Evolutionary conservation across 768 basidiomycete species (phyloP).

Genomic region (Hemileccinum rubropunctum): DNA sequence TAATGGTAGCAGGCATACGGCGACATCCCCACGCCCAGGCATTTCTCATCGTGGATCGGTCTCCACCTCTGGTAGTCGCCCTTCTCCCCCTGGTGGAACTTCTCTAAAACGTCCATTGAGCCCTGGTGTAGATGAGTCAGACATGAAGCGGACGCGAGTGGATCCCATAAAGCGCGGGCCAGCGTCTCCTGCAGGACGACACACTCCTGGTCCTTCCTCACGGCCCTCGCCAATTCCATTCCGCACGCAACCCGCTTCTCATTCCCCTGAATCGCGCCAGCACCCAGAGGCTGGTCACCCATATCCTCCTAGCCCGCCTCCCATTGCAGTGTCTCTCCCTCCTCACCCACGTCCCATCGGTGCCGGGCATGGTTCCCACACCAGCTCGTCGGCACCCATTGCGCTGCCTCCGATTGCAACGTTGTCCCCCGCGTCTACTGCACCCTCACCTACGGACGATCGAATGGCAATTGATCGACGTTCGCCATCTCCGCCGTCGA

Average conservation of each 20-base stretch:
- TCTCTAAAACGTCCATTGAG: conserved; percentile 68
- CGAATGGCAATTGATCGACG: conserved; percentile 37
- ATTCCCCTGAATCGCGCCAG: conserved; percentile 66
- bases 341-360: conserved; percentile 76
- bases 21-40: conserved; percentile 45
- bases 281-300: conserved; percentile 24
- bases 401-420: conserved; percentile 71
- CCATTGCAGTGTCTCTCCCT: conserved; percentile 60
- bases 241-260: conserved; percentile 65
- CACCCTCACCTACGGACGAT: conserved; percentile 49
- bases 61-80: conserved; percentile 61
- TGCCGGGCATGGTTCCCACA: conserved; percentile 42
- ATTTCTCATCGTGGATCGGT: conserved; percentile 62
- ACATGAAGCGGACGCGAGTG: conserved; percentile 62
- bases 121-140: conserved; percentile 59
- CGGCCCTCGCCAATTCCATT: conserved; percentile 72
- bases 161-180: conserved; percentile 50
- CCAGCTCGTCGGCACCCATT: conserved; percentile 38
- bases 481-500: conserved; percentile 49
- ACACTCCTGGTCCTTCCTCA: conserved; percentile 57
- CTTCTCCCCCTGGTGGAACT: conserved; percentile 54
- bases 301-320: conserved; percentile 49
- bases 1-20: conserved; percentile 51
- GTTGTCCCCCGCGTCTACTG: conserved; percentile 58
- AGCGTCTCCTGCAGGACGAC: conserved; percentile 51